Base-by-base conservation (phyloP, 202 grass and related monocot genomes). In the Thinopyrum obtusiflorum region DNA sequence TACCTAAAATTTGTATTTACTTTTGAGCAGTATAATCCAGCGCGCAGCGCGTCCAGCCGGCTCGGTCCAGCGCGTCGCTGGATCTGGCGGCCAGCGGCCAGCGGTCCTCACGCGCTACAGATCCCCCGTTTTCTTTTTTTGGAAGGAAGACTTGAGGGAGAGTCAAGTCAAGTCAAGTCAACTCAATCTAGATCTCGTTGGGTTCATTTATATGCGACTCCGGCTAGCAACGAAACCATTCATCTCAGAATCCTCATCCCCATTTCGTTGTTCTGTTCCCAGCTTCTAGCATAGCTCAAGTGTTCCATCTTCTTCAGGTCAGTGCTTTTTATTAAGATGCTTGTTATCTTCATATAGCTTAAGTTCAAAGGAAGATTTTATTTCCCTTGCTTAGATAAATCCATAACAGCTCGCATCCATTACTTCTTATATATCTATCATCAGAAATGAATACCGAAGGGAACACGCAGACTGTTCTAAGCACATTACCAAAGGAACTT, bases 361-460 rank as follows among this genome's bases (percentile, higher is more conserved):
- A 49, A 35, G 46, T 49, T 49, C 46, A 49, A 49, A 49, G 14
- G 14, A 6, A 44, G 46, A 17, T 49, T 49, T 49, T 17, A 0
- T 49, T 40, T 49, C 13, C 14, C 46, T 49, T 49, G 46, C 46
- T 49, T 49, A 49, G 46, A 49, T 49, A 49, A 49, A 49, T 17
- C 46, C 46, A 49, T 49, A 49, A 49, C 49, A n/a, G 20, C 35
- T 78, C 4, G 79, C 33, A 69, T 25, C 47, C 13, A 61, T n/a
- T 8, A 10, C 7, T 21, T n/a, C 11, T 27, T 44, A 23, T 18
- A 15, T 49, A 49, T 44, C 9, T 47, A 44, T 69, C 25, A 9
- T 67, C 78, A 82, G 44, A 75, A 37, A 87, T 87, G 69, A 49
- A 17, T 5, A 35, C 42, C 5, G 29, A 33, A 67, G 65, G 12